Evolutionary conservation across 176 grass and related monocot genomes (phyloP), one percentile per base, ranked within the genome.

Genomic region (Eleusine indica): DNA sequence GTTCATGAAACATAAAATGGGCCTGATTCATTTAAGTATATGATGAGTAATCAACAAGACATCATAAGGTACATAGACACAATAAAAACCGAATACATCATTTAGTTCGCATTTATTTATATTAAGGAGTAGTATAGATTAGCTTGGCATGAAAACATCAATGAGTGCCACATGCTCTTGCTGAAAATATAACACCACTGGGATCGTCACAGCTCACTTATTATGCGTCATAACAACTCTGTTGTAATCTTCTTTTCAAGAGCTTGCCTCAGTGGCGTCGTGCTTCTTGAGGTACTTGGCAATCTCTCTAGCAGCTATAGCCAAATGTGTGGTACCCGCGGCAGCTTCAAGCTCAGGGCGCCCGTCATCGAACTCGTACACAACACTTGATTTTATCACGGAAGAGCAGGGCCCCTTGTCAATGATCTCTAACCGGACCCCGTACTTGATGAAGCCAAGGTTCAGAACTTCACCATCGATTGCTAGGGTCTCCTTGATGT

Each of bases 321-420:
- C 87, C 52, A 89, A 7, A 46, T 43, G n/a, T 18, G 62, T 81
- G 11, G 41, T 85, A 4, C 51, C 76, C 76, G 80, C 40, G 11
- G 44, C 8, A 47, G 32, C 41, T 43, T 84, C 49, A 69, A 84
- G 25, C 60, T 80, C 40, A 0, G 69, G 37, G 7, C 42, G 19
- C 63, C 4, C 82, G 3, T 89, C 77, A 3, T 75, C 82, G 5
- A 71, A 52, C 25, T 85, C 87, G 1, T 89, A 89, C 70, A 81
- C 82, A 11, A 85, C 3, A 3, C 82, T 65, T 1, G 82, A 89
- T 64, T 63, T 80, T 18, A 71, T 75, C 9, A 38, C 77, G 0
- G 61, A 89, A 49, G 76, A 37, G 32, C 16, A 1, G 51, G 40
- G 7, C 3, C 71, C 82, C 80, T 71, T 85, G 12, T 3, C 44